phyloP scores from a whole-genome alignment of 73 alveolate genomes.

The Paramecium tetraurelia region DNA sequence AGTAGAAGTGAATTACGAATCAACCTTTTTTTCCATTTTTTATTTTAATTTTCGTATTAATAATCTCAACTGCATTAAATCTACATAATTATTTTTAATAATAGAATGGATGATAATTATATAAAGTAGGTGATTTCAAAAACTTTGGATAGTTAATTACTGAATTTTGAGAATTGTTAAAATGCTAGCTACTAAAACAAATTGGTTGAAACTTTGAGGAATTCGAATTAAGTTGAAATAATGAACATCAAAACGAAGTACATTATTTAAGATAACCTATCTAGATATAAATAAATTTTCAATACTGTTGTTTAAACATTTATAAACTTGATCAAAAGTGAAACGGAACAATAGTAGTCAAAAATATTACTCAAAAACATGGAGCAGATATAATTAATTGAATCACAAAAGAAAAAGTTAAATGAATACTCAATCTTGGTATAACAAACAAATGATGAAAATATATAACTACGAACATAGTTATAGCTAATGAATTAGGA shows the following conservation, averaged over 20 bases:
- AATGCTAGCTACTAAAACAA: neutral
- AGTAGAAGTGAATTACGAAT: neutral
- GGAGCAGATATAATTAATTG: neutral
- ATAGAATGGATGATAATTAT: neutral
- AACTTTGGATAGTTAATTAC: neutral
- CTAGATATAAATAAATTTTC: neutral
- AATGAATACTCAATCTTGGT: neutral
- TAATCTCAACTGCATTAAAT: neutral
- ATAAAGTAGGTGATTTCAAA: neutral
- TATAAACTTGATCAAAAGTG: neutral
- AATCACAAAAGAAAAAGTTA: neutral
- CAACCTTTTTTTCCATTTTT: slow-evolving; percentile 32
- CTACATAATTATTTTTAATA: neutral
- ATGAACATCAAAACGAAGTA: neutral
- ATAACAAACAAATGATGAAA: neutral
- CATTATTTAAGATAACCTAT: neutral
- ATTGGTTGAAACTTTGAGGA: neutral
- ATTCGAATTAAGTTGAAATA: neutral
- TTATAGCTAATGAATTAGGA: neutral
- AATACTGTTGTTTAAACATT: neutral
- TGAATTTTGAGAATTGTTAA: neutral
- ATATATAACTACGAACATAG: neutral
- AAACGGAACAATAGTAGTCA: neutral
- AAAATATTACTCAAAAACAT: neutral
- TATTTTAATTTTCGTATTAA: neutral